Evolutionary conservation across 495 filamentous ascomycete genomes (phyloP), one percentile per base, ranked within the genome.

Genomic region (Aspergillus saccharolyticus): DNA sequence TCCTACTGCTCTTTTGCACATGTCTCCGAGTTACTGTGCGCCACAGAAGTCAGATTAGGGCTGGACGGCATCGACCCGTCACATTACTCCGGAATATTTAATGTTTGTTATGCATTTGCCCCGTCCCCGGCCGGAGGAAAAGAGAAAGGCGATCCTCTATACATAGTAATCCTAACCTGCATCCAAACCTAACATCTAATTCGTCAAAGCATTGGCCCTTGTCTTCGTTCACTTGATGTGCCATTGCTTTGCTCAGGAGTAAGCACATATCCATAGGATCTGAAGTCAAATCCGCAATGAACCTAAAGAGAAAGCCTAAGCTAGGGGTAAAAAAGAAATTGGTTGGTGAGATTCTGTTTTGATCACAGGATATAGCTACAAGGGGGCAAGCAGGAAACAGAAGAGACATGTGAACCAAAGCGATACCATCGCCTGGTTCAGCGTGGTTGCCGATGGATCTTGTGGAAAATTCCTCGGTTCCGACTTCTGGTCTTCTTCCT

Each of bases 91-190:
- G 33, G 33, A 39, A 39, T 39, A 39, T 39, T n/a, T 39, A 39
- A 39, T 39, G 33, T 39, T 39, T 39, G 33, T 39, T 39, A 39
- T 39, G 33, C 33, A 39, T 8, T 12, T 6, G 4, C 14, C 33
- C 33, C 25, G 4, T 28, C 25, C 33, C 33, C 33, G 10, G 33
- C 33, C 33, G 10, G 33, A 39, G 4, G 33, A 39, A 28, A 39
- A 15, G 33, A n/a, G n/a, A n/a, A 12, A 39, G 56, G 18, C 56
- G 56, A 58, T 58, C 56, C 53, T 58, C 49, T 44, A 56, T 44
- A 58, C 55, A 62, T 58, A 50, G 44, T 24, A 59, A 52, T 25
- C 28, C 28, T 52, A 19, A 22, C 33, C 25, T 17, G 15, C 42
- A 28, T 28, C 9, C 3, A 4, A 28, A 28, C 3, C 25, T 28